Evolutionary conservation across 2,329 filamentous ascomycete species (phyloP), one percentile per base, ranked within the genome.

Genomic region (Huntiella savannae): DNA sequence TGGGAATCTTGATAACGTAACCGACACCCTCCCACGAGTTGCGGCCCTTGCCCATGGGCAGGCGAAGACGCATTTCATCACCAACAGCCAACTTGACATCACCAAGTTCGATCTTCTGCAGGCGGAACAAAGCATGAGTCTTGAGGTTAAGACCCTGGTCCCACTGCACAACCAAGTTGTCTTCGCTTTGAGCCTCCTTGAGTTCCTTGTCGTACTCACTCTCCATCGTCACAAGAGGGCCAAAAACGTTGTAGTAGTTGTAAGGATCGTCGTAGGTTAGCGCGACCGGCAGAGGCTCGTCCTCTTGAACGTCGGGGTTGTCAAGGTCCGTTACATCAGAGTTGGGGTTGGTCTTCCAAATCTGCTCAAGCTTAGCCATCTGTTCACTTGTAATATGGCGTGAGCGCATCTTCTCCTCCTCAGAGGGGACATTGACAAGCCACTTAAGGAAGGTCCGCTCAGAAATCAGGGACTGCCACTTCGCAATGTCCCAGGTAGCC

Each of bases 401-500:
- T 47, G 88, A 91, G 49, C 91, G 85, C 51, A 98, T 79, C 63
- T 96, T 91, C 63, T 98, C 91, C 54, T 91, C 83, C 58, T 98
- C 92, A 33, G 82, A 83, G 1, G 91, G 91, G 7, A 82, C 71
- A 40, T 78, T 76, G 5, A 98, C 88, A 17, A 98, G 82, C 91
- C 91, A 98, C 35, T 81, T 73, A 34, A 98, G 65, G 59, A 98
- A 98, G 12, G 86, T 91, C 43, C 91, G 84, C 58, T 98, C 91
- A 62, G 95, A 87, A 53, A 98, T 96, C 49, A 98, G 70, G 10
- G 91, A 91, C 60, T 96, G 87, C 91, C 91, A 98, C 58, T 87
- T 78, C 19, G 88, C 93, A 4, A 87, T 92, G 60, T 98, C 91
- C 91, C 91, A 98, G 61, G 91, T 98, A 87, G 98, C 96, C 57